A percentile compares a stretch with the other conserved stretches of the same genome.
Conservation (phyloP, 2,329 filamentous ascomycete genomes). For the Botryosphaeria dothidea region DNA sequence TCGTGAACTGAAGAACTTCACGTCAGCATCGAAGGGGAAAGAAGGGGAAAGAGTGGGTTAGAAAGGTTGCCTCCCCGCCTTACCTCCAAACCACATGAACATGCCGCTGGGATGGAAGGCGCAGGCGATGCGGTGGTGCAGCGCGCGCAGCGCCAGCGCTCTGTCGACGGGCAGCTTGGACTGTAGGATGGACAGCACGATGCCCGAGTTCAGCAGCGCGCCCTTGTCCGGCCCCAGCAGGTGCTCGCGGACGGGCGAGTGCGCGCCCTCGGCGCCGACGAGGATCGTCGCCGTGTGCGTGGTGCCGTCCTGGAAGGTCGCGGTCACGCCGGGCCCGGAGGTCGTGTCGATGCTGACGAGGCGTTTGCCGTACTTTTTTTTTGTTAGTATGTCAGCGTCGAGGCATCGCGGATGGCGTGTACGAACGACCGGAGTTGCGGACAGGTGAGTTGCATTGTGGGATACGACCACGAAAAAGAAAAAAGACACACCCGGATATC, state of each 20-base stretch:
- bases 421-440: no score
- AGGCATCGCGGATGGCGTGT: no score
- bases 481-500: conserved; percentile 27
- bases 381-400: no score
- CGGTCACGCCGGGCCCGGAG: conserved; percentile 35
- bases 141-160: conserved; percentile 45
- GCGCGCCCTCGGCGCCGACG: conserved; percentile 38
- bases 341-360: conserved; percentile 37
- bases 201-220: conserved; percentile 42
- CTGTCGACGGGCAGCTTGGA: conserved; percentile 43
- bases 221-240: conserved; percentile 31
- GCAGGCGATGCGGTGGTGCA: conserved; percentile 48
- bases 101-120: conserved; percentile 46
- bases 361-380: conserved; percentile 42
- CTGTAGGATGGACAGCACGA: conserved; percentile 49
- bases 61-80: no score
- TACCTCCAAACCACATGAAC: conserved; percentile 31
- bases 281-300: conserved; percentile 33
- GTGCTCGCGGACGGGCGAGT: conserved; percentile 12
- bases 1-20: conserved; percentile 19
- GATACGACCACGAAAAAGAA: no score
- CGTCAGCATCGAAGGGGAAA: no score
- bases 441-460: no score
- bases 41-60: conserved; percentile 33
- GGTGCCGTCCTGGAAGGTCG: conserved; percentile 37